Base-by-base conservation (phyloP, 2,329 filamentous ascomycete species). In the Trichoderma atrobrunneum region DNA sequence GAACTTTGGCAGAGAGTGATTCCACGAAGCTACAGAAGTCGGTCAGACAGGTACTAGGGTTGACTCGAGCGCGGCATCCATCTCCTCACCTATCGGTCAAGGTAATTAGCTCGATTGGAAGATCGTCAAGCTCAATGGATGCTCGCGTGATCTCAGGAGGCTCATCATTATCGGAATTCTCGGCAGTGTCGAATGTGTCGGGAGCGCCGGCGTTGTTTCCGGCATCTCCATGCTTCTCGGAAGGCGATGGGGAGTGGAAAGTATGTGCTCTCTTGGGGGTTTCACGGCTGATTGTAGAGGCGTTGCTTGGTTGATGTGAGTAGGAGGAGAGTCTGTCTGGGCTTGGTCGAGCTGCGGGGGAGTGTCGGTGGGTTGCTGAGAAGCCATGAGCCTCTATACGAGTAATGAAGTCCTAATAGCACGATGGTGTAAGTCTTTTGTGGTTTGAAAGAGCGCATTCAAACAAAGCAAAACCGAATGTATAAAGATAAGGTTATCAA, bases 31-130 rank as follows among this genome's bases (percentile, higher is more conserved):
- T 96, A 78, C 60, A 51, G 30, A 76, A 76, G 71, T 32, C 30
- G 30, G 60, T 70, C 28, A 70, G 71, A 57, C 34, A 36, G 21
- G 26, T n/a, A 21, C 7, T 54, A 8, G n/a, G 43, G 3, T 60
- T 16, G n/a, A 26, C 1, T 26, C 1, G 26, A 14, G 24, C 43
- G 18, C 24, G 36, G 8, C 16, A 26, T 60, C 48, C 34, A 61
- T 61, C 36, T 8, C 21, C 80, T 73, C 85, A 94, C 93, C 93
- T 93, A 81, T 98, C 95, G 24, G 92, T 94, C 79, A 98, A 84
- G 81, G 93, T 96, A 72, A 96, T 88, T 72, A 99, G 89, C 86
- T 99, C 96, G 78, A 98, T 96, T 16, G 96, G 96, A 56, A 99
- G 89, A 78, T 97, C 93, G 77, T 97, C 93, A 74, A 96, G 91